Conservation (phyloP, 1,284 basidiomycete genomes). For the Puccinia hordei region DNA sequence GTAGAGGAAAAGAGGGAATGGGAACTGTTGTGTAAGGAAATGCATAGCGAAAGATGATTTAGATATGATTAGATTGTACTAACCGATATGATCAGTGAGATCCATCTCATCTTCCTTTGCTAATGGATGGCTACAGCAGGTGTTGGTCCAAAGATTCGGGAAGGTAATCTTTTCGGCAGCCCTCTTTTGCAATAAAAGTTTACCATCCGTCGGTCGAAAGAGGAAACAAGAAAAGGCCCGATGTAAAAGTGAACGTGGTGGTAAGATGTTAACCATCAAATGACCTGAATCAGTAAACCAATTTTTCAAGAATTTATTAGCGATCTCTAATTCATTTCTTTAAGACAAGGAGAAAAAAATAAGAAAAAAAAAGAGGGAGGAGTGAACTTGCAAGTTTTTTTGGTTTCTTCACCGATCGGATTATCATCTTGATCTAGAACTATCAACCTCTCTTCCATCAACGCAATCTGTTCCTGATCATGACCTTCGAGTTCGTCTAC, state of each 20-base stretch:
- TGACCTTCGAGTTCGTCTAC: slow-evolving; percentile 54
- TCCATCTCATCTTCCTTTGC: slow-evolving; percentile 72
- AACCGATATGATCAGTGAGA: slow-evolving; percentile 71
- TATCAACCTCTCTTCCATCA: slow-evolving; percentile 94
- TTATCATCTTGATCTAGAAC: slow-evolving; percentile 86
- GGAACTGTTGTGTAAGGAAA: slow-evolving; percentile 9
- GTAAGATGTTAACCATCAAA: slow-evolving; percentile 88
- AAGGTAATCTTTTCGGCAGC: slow-evolving; percentile 99
- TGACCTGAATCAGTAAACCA: slow-evolving; percentile 69
- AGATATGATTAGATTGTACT: not conserved
- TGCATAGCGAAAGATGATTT: not conserved
- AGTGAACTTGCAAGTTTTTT: slow-evolving; percentile 82
- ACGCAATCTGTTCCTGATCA: slow-evolving; percentile 64
- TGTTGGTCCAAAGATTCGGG: slow-evolving; percentile 99
- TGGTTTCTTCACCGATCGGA: slow-evolving; percentile 86
- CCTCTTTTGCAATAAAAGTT: slow-evolving; percentile 90
- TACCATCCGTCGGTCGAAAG: slow-evolving; percentile 90
- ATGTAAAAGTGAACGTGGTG: slow-evolving; percentile 80
- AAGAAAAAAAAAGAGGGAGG: not conserved
- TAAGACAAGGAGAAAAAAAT: not conserved
- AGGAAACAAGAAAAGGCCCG: slow-evolving; percentile 97
- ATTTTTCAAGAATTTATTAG: not conserved
- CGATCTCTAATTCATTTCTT: not conserved
- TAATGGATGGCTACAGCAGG: slow-evolving; percentile 96
- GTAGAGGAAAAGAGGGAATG: not conserved